phyloP scores from a whole-genome alignment of 139 green algal species.

The Chlorella sp. region DNA sequence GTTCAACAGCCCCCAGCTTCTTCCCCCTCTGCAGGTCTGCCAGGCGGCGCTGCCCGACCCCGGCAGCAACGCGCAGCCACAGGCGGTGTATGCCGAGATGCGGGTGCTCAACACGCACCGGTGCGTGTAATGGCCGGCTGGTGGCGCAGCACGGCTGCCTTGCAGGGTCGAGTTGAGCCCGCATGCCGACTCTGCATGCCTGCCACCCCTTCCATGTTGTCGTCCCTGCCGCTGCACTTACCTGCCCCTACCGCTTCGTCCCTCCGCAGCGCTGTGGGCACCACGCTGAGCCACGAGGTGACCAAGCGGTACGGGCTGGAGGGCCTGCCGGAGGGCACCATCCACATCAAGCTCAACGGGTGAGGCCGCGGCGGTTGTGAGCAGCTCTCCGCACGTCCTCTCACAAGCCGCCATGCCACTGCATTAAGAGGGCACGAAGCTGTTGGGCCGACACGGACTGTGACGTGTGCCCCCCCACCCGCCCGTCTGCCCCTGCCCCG shows the following conservation, averaged over 20 bases:
- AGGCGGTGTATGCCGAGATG: slow-evolving; percentile 78
- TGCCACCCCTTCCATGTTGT: neutral
- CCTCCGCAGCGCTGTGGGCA: slow-evolving; percentile 77
- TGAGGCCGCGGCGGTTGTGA: neutral
- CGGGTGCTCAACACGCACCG: slow-evolving; percentile 85
- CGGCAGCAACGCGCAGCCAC: slow-evolving; percentile 26
- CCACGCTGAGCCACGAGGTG: slow-evolving; percentile 91
- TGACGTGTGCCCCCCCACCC: neutral
- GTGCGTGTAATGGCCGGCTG: slow-evolving; percentile 1
- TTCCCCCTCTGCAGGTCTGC: slow-evolving; percentile 41
- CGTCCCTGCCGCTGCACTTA: neutral
- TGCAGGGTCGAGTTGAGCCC: too few relatives aligned
- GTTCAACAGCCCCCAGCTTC: neutral
- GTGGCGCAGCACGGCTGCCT: neutral
- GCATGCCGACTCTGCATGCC: too few relatives aligned
- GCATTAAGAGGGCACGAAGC: too few relatives aligned
- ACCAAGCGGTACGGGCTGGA: slow-evolving; percentile 80
- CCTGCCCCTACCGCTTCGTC: neutral
- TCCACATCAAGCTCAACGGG: slow-evolving; percentile 86
- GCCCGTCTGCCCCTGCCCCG: neutral
- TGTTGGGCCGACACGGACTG: too few relatives aligned
- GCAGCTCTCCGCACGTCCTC: too few relatives aligned
- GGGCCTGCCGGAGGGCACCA: slow-evolving; percentile 87
- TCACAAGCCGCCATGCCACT: too few relatives aligned
- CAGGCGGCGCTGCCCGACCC: slow-evolving; percentile 58